Conservation (phyloP, 2,329 filamentous ascomycete species). For the Aspergillus vadensis region DNA sequence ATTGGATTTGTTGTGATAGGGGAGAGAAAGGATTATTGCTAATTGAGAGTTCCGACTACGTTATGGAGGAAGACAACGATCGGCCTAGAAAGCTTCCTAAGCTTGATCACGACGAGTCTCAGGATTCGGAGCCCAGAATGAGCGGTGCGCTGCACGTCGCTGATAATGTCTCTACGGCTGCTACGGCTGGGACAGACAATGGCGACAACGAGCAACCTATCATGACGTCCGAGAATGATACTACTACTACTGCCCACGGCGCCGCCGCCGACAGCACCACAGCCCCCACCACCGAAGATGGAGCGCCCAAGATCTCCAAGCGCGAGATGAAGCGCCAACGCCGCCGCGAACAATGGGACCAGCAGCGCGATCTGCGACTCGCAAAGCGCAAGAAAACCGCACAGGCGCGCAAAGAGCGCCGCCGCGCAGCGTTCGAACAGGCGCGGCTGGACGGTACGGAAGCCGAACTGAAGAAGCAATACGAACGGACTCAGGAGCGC, state of each 20-base stretch:
- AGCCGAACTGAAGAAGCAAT: slow-evolving; percentile 30
- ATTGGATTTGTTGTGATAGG: not conserved
- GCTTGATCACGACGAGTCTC: slow-evolving; percentile 42
- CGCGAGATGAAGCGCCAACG: slow-evolving; percentile 80
- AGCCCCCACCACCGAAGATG: not conserved
- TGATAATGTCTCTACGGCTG: not conserved
- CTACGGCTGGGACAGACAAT: slow-evolving; percentile 7
- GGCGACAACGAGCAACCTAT: not conserved
- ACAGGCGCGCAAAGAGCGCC: slow-evolving; percentile 55
- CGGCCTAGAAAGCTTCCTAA: slow-evolving; percentile 59
- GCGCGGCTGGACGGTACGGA: slow-evolving; percentile 31
- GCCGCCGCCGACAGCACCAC: not conserved
- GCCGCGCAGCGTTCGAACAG: slow-evolving; percentile 43
- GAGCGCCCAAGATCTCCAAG: slow-evolving; percentile 66
- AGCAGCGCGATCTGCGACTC: slow-evolving; percentile 63
- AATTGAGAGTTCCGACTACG: not conserved
- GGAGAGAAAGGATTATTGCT: not conserved
- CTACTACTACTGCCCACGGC: not conserved
- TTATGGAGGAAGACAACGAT: slow-evolving; percentile 56
- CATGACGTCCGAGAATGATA: not conserved
- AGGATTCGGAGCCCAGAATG: slow-evolving; percentile 33
- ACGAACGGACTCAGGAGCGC: slow-evolving; percentile 27
- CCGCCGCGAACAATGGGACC: slow-evolving; percentile 74
- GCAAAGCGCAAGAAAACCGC: slow-evolving; percentile 60
- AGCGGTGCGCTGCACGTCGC: slow-evolving; percentile 27